Evolutionary conservation across 1,139 yeast genomes (phyloP).

Genomic region (Sugiyamaella grinbergsii): DNA sequence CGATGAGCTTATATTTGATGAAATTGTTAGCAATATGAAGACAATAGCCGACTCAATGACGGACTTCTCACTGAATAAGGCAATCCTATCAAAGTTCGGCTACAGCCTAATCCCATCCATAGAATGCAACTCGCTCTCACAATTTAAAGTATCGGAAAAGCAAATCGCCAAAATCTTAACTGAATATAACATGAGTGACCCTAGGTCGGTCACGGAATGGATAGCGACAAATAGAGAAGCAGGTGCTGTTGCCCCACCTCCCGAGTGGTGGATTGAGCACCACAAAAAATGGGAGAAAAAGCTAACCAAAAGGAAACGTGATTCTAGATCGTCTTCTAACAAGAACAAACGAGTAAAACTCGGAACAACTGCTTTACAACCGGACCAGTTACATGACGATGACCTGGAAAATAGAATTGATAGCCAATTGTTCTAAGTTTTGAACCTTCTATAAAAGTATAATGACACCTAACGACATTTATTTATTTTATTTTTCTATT

Average conservation of each 20-base stretch:
- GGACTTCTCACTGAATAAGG: slow-evolving; percentile 6
- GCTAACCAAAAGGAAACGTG: not conserved
- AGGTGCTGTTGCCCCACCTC: slow-evolving; percentile 5
- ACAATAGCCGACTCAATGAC: slow-evolving; percentile 11
- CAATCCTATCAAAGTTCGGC: not conserved
- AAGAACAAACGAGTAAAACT: not conserved
- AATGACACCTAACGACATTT: too few species aligned
- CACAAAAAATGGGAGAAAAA: not conserved
- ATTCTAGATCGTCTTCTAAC: not conserved
- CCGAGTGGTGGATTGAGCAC: slow-evolving; percentile 3
- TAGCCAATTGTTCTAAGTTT: not conserved
- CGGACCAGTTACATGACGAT: not conserved
- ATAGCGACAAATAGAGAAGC: not conserved
- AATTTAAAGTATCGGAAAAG: not conserved
- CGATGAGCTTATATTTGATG: slow-evolving; percentile 14
- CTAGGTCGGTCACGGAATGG: slow-evolving; percentile 3
- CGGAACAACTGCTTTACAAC: not conserved
- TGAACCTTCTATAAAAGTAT: too few species aligned
- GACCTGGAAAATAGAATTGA: slow-evolving; percentile 7
- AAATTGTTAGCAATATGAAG: slow-evolving; percentile 12
- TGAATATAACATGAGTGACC: slow-evolving; percentile 5
- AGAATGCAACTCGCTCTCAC: not conserved
- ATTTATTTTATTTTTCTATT: not conserved
- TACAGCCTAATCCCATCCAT: not conserved
- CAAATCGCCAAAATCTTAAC: not conserved